phyloP scores from a whole-genome alignment of 1,139 yeast genomes.

The Magnusiomyces ingens region DNA sequence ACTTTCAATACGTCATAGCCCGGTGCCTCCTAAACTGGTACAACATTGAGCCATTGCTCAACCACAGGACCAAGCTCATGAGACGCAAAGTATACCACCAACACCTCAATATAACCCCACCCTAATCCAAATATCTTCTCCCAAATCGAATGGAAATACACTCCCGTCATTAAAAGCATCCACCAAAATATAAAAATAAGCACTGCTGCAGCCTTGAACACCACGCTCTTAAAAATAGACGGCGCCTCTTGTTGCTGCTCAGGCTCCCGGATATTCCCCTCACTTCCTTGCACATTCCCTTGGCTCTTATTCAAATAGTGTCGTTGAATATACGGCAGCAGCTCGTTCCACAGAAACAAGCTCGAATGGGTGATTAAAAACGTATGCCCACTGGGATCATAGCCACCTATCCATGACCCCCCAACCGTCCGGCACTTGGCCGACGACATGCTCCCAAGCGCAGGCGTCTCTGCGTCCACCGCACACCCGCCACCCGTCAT shows the following conservation, averaged over 20 bases:
- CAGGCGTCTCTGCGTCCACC: conserved; percentile 11
- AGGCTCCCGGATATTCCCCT: too few relatives aligned
- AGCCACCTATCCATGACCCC: conserved; percentile 88
- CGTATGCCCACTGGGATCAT: conserved; percentile 94
- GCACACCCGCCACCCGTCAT: conserved; percentile 78
- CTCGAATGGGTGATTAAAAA: conserved; percentile 71
- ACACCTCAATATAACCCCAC: conserved; percentile 50
- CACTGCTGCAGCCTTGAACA: conserved; percentile 34
- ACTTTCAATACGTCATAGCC: too few relatives aligned
- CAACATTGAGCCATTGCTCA: neutral
- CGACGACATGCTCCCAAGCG: conserved; percentile 1
- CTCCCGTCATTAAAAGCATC: conserved; percentile 80
- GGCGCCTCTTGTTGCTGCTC: neutral
- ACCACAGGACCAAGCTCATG: neutral
- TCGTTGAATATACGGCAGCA: conserved; percentile 35
- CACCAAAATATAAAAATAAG: conserved; percentile 67
- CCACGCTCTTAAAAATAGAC: conserved; percentile 21
- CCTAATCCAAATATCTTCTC: conserved; percentile 66
- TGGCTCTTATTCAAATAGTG: conserved; percentile 9
- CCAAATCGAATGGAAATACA: conserved; percentile 71
- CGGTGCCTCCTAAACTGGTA: conserved; percentile 2
- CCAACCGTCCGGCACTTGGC: conserved; percentile 47
- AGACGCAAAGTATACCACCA: conserved; percentile 33
- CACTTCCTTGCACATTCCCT: neutral
- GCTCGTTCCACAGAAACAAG: conserved; percentile 62